Base-by-base conservation (phyloP, 768 basidiomycete genomes). In the Naganishia vishniacii region DNA sequence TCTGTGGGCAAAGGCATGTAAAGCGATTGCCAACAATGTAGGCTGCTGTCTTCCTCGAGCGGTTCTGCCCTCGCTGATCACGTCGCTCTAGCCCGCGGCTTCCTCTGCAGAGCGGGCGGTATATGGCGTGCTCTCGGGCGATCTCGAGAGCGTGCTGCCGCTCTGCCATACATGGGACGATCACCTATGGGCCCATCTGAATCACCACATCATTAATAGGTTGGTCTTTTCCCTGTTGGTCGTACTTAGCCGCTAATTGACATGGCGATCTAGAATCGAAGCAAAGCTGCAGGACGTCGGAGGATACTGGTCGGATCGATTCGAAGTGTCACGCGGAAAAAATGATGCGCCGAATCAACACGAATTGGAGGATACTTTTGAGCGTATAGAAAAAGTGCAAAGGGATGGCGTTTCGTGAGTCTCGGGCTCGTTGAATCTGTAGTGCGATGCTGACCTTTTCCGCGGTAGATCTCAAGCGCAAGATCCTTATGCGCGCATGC, bases 131-230 rank as follows among this genome's bases (percentile, higher is more conserved):
- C 83, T 99, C 8, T 85, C 78, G 5, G 80, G 80, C 81, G 28
- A 93, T 86, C 32, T 87, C 81, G 13, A 83, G 81, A 48, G 85
- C 82, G 75, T 80, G 1, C 85, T 87, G 67, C 82, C 85, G 0
- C 84, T 87, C 3, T 93, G 90, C 71, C 79, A 85, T 34, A 87
- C 88, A 23, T 98, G 94, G 93, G 89, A 93, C 71, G 95, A 99
- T 72, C 87, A 93, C 72, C 80, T 98, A 0, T 99, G 95, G 95
- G 90, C 89, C 0, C 86, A 89, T 64, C 80, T 92, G 56, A 85
- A 85, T 69, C 81, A 89, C 51, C 80, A 89, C 41, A 87, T 88
- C 70, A 89, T 93, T 72, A 60, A 40, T 2, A 48, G 65, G 69
- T 70, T n/a, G n/a, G 69, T 59, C 7, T 31, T 31, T 26, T 48